Evolutionary conservation across 192 early-diverging fungal species (phyloP), one percentile per base, ranked within the genome.

Genomic region (Coemansia sp.): DNA sequence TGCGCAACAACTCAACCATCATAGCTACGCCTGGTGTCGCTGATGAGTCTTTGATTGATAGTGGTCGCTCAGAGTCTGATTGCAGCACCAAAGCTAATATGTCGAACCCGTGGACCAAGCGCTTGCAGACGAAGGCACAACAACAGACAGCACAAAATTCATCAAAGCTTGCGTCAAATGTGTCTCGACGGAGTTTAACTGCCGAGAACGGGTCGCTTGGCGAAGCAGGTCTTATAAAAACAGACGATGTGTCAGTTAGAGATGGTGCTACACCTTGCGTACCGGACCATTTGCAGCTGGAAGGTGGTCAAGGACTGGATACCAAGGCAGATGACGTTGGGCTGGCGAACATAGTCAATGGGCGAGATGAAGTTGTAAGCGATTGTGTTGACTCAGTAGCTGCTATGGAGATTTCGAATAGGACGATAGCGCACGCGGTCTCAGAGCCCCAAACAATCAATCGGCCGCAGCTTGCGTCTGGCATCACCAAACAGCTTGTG

Each of bases 31-130:
- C 10, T 14, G 12, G 38, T 44, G 12, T 44, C 16, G 38, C 12
- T 16, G 38, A 44, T 16, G 38, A 16, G 38, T 44, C 38, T 44
- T 44, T 14, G 12, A 44, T 51, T 10, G 60, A 62, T 34, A 16
- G 38, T 7, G 5, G 28, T 18, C 50, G 32, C 28, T 7, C 9
- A 14, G n/a, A 41, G 28, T 48, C 21, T 23, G 60, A 54, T 34
- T 22, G 32, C 9, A 24, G 22, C 32, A 23, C 31, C 41, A 6
- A 5, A 2, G 56, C 49, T 22, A n/a, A 18, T 28, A 57, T 19
- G 3, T 56, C 55, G 9, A 73, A 73, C 49, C 64, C 70, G n/a
- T 73, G 70, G 70, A 49, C 70, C 24, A 49, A 49, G 34, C 58
- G 70, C 31, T 66, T 52, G 30, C 56, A 66, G 59, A 53, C 31